These are phyloP conservation scores for Drechmeria coniospora DNA, from an alignment of 2,329 filamentous ascomycete species.

Conservation along the genomic window DNA sequence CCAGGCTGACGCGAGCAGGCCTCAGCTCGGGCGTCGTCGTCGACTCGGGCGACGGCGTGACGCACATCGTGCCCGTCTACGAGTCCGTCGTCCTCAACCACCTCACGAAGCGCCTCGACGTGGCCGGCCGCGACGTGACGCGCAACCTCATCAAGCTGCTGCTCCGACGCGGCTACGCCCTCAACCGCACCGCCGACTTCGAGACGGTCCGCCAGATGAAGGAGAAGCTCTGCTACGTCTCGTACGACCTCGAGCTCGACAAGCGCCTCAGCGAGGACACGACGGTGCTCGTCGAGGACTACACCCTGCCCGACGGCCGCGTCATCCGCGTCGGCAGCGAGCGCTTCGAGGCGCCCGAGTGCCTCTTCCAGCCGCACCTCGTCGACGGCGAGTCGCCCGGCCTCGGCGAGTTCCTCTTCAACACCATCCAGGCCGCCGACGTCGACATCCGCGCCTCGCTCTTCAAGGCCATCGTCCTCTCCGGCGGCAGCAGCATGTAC, in stretches of 20 bases:
- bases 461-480: constrained; percentile 95
- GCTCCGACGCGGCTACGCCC: constrained; percentile 81
- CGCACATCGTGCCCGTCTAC: constrained; percentile 96
- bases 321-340: constrained; percentile 94
- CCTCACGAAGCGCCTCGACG: constrained; percentile 82
- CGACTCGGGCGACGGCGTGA: constrained; percentile 95
- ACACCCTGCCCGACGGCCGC: constrained; percentile 89
- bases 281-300: constrained; percentile 91
- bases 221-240: constrained; percentile 99
- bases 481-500: constrained; percentile 97
- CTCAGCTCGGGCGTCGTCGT: constrained; percentile 92
- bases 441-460: constrained; percentile 87
- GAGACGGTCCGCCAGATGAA: constrained; percentile 99
- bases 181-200: constrained; percentile 97
- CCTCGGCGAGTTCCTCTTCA: constrained; percentile 94
- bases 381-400: constrained; percentile 96
- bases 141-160: constrained; percentile 93
- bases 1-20: no score
- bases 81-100: constrained; percentile 97
- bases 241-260: constrained; percentile 92
- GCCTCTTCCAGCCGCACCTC: constrained; percentile 93
- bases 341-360: constrained; percentile 94
- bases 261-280: constrained; percentile 94
- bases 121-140: constrained; percentile 94
- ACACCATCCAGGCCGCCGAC: constrained; percentile 92